Evolutionary conservation across 2,329 filamentous ascomycete species (phyloP).

Genomic region (Leptodontidium sp.): DNA sequence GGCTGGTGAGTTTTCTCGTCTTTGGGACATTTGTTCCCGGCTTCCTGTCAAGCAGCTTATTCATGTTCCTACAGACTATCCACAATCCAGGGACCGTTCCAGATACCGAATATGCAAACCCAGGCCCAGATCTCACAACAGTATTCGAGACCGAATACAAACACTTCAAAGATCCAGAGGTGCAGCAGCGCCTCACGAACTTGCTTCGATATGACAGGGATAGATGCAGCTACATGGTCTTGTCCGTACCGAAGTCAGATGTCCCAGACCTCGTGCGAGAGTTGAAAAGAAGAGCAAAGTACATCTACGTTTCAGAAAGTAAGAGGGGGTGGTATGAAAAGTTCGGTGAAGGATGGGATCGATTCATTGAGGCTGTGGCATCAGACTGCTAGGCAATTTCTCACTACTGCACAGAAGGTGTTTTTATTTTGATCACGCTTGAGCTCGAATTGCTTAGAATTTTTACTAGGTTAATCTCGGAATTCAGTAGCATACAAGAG

Average conservation of each 20-base stretch:
- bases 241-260: conserved; percentile 14
- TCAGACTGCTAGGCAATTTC: neutral
- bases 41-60: neutral
- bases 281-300: conserved; percentile 18
- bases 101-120: conserved; percentile 23
- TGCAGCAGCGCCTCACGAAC: conserved; percentile 18
- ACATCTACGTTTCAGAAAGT: conserved; percentile 19
- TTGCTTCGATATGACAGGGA: conserved; percentile 19
- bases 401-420: no score
- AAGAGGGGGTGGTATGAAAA: conserved; percentile 22
- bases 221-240: conserved; percentile 21
- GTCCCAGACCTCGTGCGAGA: conserved; percentile 14
- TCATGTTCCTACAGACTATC: conserved; percentile 22
- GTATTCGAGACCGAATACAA: conserved; percentile 24
- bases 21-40: neutral
- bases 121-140: conserved; percentile 30
- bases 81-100: conserved; percentile 35
- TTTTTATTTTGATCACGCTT: no score
- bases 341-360: conserved; percentile 16
- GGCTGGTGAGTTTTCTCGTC: conserved; percentile 22
- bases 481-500: no score
- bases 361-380: conserved; percentile 20
- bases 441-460: no score
- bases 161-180: conserved; percentile 17
- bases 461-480: no score